Evolutionary conservation across 345 rosid species (phyloP).

Genomic region (Euphorbia pulcherrima): DNA sequence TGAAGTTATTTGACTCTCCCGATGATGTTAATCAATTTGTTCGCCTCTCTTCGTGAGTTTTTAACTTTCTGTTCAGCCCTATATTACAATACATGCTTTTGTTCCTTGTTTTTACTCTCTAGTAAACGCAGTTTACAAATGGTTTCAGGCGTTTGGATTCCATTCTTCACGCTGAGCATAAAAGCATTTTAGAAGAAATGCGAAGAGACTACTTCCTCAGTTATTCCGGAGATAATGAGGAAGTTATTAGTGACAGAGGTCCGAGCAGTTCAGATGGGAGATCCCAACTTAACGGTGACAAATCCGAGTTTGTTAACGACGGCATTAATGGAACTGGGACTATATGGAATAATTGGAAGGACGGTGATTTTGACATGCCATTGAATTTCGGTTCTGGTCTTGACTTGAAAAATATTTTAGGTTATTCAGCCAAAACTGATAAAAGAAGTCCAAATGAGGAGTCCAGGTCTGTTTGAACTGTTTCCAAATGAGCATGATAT

Average conservation of each 20-base stretch:
- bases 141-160: slow-evolving; percentile 69
- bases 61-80: slow-evolving; percentile 38
- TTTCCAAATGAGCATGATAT: not conserved
- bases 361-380: slow-evolving; percentile 18
- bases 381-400: slow-evolving; percentile 40
- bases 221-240: slow-evolving; percentile 37
- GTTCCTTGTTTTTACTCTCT: not conserved
- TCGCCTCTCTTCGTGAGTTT: slow-evolving; percentile 63
- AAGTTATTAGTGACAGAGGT: slow-evolving; percentile 3
- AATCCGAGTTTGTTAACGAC: slow-evolving; percentile 14
- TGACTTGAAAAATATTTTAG: slow-evolving; percentile 48
- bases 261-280: slow-evolving; percentile 22
- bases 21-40: slow-evolving; percentile 53
- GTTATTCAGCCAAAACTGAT: slow-evolving; percentile 36
- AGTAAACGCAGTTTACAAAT: not conserved
- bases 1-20: slow-evolving; percentile 43
- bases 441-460: slow-evolving; percentile 34
- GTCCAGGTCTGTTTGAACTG: slow-evolving; percentile 32
- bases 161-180: slow-evolving; percentile 87
- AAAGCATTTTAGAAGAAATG: slow-evolving; percentile 69
- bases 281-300: slow-evolving; percentile 22
- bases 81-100: not conserved
- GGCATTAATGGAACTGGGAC: slow-evolving; percentile 22
- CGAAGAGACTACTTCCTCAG: slow-evolving; percentile 54
- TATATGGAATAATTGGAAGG: slow-evolving; percentile 24